Evolutionary conservation across 225 moss, liverwort and hornwort species (phyloP).

Genomic region (Anthoceros angustus): DNA sequence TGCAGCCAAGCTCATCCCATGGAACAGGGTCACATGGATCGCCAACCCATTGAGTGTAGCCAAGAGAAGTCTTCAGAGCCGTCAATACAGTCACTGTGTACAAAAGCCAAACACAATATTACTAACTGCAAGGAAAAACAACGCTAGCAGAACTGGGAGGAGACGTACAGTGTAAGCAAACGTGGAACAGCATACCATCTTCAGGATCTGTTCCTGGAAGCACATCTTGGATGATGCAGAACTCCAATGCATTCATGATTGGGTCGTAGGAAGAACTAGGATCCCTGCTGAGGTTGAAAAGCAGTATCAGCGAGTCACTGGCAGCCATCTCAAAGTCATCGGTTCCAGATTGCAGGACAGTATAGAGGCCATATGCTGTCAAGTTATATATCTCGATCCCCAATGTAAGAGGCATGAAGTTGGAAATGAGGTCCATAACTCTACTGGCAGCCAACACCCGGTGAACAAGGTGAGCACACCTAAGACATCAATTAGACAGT

Average conservation of each 20-base stretch:
- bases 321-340: background rate
- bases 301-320: background rate
- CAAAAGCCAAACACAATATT: background rate
- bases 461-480: background rate
- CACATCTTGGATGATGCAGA: background rate
- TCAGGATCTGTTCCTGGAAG: background rate
- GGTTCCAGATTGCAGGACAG: background rate
- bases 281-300: background rate
- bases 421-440: background rate
- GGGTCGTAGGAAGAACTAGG: background rate
- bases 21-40: conserved; percentile 17
- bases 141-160: background rate
- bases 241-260: background rate
- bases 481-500: background rate
- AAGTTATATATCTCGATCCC: background rate
- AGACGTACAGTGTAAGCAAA: background rate
- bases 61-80: background rate
- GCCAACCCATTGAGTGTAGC: conserved; percentile 12
- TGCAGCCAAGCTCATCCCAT: conserved; percentile 13
- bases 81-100: background rate
- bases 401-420: background rate
- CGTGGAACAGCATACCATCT: background rate
- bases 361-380: background rate
- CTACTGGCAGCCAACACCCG: background rate
- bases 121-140: background rate